Percentiles rank a stretch among this genome's conserved stretches.
phyloP scores from a whole-genome alignment of 805 yeast genomes.

The Candida pini region DNA sequence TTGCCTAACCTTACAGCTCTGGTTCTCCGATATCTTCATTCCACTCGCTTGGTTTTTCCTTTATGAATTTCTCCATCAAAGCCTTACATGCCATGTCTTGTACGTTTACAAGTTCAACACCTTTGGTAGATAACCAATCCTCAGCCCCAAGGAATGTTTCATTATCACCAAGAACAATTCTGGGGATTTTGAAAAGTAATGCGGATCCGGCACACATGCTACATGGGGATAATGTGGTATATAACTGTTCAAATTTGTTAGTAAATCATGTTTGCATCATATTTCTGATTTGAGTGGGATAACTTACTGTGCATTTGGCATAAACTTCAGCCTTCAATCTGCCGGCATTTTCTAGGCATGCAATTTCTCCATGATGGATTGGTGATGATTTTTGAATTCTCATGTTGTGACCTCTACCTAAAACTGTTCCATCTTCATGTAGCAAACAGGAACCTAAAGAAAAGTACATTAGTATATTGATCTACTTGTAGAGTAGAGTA shows the following conservation, averaged over 20 bases:
- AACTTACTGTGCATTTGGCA: conserved; percentile 62
- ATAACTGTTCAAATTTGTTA: conserved; percentile 36
- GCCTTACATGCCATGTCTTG: conserved; percentile 57
- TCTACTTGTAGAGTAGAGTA: conserved; percentile 28
- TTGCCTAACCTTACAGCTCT: conserved; percentile 1
- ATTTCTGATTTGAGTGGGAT: too few relatives aligned
- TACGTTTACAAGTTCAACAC: conserved; percentile 65
- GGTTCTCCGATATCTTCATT: conserved; percentile 67
- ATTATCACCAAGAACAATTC: conserved; percentile 89
- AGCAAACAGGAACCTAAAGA: conserved; percentile 61
- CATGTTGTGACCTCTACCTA: conserved; percentile 88
- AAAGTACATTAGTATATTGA: neutral
- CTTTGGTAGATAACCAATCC: conserved; percentile 57
- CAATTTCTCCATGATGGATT: conserved; percentile 87
- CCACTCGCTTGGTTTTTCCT: conserved; percentile 75
- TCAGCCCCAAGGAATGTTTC: conserved; percentile 81
- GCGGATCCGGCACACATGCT: conserved; percentile 95
- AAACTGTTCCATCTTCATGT: conserved; percentile 67
- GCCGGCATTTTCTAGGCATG: conserved; percentile 87
- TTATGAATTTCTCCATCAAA: conserved; percentile 73
- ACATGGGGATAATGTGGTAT: conserved; percentile 91
- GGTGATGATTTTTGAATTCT: conserved; percentile 82
- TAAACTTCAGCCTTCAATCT: conserved; percentile 75
- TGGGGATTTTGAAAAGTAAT: conserved; percentile 76
- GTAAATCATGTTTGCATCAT: neutral